These are phyloP conservation scores for Melaleuca alternifolia DNA, from an alignment of 345 rosid species.

Conservation along the genomic window DNA sequence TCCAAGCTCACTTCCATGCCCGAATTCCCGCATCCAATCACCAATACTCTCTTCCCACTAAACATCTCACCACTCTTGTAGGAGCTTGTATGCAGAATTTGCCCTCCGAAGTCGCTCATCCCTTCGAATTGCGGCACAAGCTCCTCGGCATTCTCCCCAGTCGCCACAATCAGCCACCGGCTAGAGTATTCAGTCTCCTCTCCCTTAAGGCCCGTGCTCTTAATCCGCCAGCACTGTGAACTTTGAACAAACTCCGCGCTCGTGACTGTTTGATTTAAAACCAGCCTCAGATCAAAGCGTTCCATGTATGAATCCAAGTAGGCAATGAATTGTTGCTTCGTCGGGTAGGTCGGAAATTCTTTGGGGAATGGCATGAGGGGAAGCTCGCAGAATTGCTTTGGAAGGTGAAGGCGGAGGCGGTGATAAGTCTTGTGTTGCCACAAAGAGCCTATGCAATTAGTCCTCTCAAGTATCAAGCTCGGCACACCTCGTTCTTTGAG, in stretches of 20 bases:
- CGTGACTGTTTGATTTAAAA: slow-evolving; percentile 39
- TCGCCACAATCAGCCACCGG: slow-evolving; percentile 68
- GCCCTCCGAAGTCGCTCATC: slow-evolving; percentile 38
- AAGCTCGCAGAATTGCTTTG: slow-evolving; percentile 71
- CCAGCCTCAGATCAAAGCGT: slow-evolving; percentile 33
- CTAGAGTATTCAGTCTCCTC: slow-evolving; percentile 37
- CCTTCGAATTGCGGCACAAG: slow-evolving; percentile 56
- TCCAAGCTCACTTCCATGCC: slow-evolving; percentile 94
- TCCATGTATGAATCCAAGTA: slow-evolving; percentile 44
- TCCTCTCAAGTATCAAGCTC: slow-evolving; percentile 59
- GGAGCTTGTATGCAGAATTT: slow-evolving; percentile 42
- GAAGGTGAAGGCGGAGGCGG: slow-evolving; percentile 87
- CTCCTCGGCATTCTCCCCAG: slow-evolving; percentile 79
- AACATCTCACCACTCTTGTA: slow-evolving; percentile 52
- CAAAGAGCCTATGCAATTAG: slow-evolving; percentile 55
- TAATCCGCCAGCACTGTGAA: slow-evolving; percentile 46
- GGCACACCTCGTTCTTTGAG: slow-evolving; percentile 46
- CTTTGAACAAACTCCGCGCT: slow-evolving; percentile 42
- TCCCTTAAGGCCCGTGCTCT: slow-evolving; percentile 15
- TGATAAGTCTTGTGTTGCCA: slow-evolving; percentile 83
- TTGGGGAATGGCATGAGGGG: slow-evolving; percentile 59
- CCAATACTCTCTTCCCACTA: slow-evolving; percentile 45
- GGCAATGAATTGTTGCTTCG: slow-evolving; percentile 58
- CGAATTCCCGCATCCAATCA: slow-evolving; percentile 90
- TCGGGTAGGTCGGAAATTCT: slow-evolving; percentile 59